A percentile compares a stretch with the other conserved stretches of the same genome.
Conservation (phyloP, 2,329 filamentous ascomycete species). For the Arthrinium puccinioides region DNA sequence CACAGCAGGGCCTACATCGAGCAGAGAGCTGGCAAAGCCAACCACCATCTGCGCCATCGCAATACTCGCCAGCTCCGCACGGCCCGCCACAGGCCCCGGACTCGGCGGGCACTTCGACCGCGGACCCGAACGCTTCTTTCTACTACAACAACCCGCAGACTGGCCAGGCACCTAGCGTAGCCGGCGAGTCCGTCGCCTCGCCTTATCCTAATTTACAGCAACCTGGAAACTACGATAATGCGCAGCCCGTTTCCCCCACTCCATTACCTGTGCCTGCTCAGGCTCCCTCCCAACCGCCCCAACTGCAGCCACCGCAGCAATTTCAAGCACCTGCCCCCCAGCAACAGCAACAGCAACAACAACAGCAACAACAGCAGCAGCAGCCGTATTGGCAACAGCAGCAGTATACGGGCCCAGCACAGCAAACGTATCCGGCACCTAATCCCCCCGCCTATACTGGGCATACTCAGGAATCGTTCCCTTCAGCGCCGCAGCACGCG, state of each 20-base stretch:
- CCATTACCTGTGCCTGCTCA: slow-evolving; percentile 19
- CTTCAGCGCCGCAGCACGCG: slow-evolving; percentile 56
- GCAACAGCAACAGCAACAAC: slow-evolving; percentile 43
- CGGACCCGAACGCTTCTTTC: slow-evolving; percentile 49
- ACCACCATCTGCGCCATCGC: slow-evolving; percentile 28
- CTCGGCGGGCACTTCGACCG: slow-evolving; percentile 23
- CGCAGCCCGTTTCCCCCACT: slow-evolving; percentile 34
- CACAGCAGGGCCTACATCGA: slow-evolving; percentile 37
- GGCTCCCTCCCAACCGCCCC: slow-evolving; percentile 17
- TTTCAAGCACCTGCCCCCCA: slow-evolving; percentile 24
- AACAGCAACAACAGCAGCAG: slow-evolving; percentile 33
- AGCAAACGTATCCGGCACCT: slow-evolving; percentile 25
- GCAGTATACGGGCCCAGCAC: slow-evolving; percentile 34
- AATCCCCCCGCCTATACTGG: slow-evolving; percentile 34
- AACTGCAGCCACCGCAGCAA: slow-evolving; percentile 24
- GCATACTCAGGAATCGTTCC: slow-evolving; percentile 57
- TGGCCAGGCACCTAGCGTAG: slow-evolving; percentile 27
- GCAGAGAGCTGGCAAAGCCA: slow-evolving; percentile 44
- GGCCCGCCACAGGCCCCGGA: slow-evolving; percentile 16
- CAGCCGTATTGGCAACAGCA: slow-evolving; percentile 44
- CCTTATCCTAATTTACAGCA: slow-evolving; percentile 47
- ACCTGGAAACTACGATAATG: slow-evolving; percentile 32
- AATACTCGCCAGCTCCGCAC: slow-evolving; percentile 13
- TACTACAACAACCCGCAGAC: slow-evolving; percentile 37
- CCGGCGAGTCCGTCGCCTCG: slow-evolving; percentile 36